Evolutionary conservation across 805 yeast genomes (phyloP), one percentile per base, ranked within the genome.

Genomic region (Metschnikowia similis): DNA sequence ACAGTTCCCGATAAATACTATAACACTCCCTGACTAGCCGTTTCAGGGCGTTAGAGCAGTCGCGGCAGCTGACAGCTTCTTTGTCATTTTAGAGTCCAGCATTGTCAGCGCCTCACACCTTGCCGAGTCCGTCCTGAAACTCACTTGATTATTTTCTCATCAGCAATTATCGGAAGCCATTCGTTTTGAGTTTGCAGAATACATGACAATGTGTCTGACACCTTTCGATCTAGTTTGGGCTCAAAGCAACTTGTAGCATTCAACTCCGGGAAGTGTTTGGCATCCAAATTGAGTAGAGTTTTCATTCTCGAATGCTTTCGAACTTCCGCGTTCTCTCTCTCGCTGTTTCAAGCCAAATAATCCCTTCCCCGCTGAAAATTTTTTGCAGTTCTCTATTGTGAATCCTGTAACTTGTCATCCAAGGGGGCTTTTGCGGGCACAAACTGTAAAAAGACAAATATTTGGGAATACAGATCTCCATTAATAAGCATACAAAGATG

Each of bases 61-160:
- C 9, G 46, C 35, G 30, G 52, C 66, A 2, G 60, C 45, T 0
- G 69, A 64, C 32, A 29, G 32, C 27, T 53, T 48, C 35, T 47
- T 34, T 31, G 57, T 54, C 48, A 21, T 60, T 59, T 58, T 8
- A 58, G 52, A 11, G 58, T 47, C 48, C 66, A 64, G 54, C 72
- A 74, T 49, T 61, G 62, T 51, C 69, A 70, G 52, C 74, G 79
- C 53, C 75, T 75, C 11, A 75, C 68, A 41, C 79, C 45, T 62
- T 68, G 0, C 79, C 79, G 11, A 75, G 77, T 14, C 74, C 76
- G 45, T 71, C 66, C 32, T 65, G 61, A 39, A 75, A 74, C 51
- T 74, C 77, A 60, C 66, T 47, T 75, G 56, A 41, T 73, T 76
- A 9, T 54, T 51, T 47, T 72, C 70, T 16, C 77, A 50, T 26